Percentiles rank a stretch among this genome's conserved stretches.
phyloP scores from a whole-genome alignment of 352 stramenopile genomes.

The Phytopythium boreale region DNA sequence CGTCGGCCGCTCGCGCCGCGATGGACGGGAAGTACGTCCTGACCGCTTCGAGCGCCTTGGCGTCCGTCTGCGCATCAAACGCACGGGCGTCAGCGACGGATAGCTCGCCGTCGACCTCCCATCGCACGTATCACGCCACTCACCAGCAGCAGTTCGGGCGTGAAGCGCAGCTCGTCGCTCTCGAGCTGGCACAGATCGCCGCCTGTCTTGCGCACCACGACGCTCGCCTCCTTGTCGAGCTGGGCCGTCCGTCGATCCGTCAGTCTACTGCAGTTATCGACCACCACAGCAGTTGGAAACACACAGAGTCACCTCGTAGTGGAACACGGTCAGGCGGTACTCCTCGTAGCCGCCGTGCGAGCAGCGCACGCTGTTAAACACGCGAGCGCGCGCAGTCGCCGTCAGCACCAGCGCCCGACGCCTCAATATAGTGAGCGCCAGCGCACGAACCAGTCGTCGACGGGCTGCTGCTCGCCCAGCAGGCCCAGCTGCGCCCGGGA shows the following conservation, averaged over 20 bases:
- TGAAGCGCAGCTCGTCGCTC: conserved; percentile 41
- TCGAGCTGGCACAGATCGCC: conserved; percentile 55
- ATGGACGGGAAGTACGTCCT: conserved; percentile 64
- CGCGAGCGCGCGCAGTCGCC: too few species aligned
- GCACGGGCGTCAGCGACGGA: background rate
- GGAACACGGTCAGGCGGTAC: conserved; percentile 53
- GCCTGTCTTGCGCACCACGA: conserved; percentile 57
- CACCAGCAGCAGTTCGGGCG: conserved; percentile 32
- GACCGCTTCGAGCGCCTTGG: conserved; percentile 50
- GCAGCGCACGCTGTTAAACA: conserved; percentile 36
- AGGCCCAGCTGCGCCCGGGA: conserved; percentile 44
- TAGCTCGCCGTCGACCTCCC: background rate
- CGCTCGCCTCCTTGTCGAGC: conserved; percentile 26
- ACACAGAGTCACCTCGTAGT: conserved; percentile 35
- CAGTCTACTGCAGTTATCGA: background rate
- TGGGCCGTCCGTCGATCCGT: background rate
- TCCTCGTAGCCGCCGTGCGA: conserved; percentile 66
- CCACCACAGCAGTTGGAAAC: background rate
- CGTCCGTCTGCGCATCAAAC: conserved; percentile 37
- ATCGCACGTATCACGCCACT: background rate
- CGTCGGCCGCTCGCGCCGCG: conserved; percentile 34
- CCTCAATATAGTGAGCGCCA: too few species aligned
- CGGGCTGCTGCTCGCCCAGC: conserved; percentile 53
- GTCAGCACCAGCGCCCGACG: background rate
- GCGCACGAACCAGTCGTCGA: conserved; percentile 41